Evolutionary conservation across 2,329 filamentous ascomycete genomes (phyloP), one percentile per base, ranked within the genome.

Genomic region (Cladosporium phlei): DNA sequence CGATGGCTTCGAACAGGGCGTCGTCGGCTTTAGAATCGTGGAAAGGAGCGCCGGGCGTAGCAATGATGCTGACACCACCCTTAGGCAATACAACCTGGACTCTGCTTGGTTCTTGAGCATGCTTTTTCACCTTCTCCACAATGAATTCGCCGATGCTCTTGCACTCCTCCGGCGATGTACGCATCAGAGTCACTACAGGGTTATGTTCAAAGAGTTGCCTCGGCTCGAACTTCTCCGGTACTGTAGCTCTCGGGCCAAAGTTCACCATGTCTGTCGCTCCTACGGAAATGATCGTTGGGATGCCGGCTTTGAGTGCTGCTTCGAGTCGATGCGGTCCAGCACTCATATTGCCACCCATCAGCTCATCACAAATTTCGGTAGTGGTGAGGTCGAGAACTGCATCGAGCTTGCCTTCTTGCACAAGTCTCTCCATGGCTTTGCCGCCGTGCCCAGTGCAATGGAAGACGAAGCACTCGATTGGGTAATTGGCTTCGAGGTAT

Each of bases 351-450:
- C 83, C 83, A 0, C 80, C 83, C 12, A 77, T 75, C 1, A 85
- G 52, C 37, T 79, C 66, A 56, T 87, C 83, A 33, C 77, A 78
- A 14, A 85, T 72, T 57, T 88, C 84, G 0, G 82, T 85, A 0
- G 83, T 86, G 0, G 84, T 87, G n/a, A 87, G 64, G 57, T 88
- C 84, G 3, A 86, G 65, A 0, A 86, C 74, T 1, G 78, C 83
- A 55, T 85, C 80, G 2, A 88, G 67, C n/a, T 69, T 65, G 0
- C 70, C 71, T 54, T 82, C 77, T 0, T 60, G 57, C 1, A 85
- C 65, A 2, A 87, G 67, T 1, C 79, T 69, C 59, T 87, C 84
- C 83, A 87, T 83, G 0, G 83, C 80, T 42, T 73, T 73, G 2
- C 84, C 83, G 0, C 84, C 84, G 11, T 80, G 73, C 0, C 83